Evolutionary conservation across 768 basidiomycete species (phyloP), one percentile per base, ranked within the genome.

Genomic region (Collybia sp.): DNA sequence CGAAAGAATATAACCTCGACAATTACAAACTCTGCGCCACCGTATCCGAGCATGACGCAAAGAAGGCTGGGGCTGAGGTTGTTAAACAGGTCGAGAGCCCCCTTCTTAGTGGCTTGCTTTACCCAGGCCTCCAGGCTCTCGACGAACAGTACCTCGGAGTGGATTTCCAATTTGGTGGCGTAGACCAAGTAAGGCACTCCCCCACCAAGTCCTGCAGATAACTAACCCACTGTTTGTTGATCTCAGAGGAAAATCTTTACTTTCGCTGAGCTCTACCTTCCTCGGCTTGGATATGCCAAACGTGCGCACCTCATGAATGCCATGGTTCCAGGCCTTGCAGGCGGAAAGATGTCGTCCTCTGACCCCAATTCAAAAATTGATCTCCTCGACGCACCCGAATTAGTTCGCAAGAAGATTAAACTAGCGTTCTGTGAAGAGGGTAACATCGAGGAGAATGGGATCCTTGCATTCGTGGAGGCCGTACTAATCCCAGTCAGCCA

Each of bases 291-390:
- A 31, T 98, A 97, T 71, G 68, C 72, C 43, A 97, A 96, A 66
- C 91, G 95, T 30, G 89, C 94, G 0, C 96, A 99, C 63, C 75
- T 99, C 38, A 99, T 99, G 96, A 99, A 97, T 67, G 72, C 80
- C 30, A 98, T 98, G 94, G 92, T 98, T 0, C 93, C 94, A 25
- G 93, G 94, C 37, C 76, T 96, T 30, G 83, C 84, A 36, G 94
- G 94, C 30, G 90, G 92, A 13, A 99, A 99, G 62, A 98, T 99
- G 96, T 96, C 93, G 12, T 86, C 93, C 1, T 98, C 95, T 1
- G 95, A 98, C 56, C 93, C 93, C 25, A 91, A 96, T 63, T 93
- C 89, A 52, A 99, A 99, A 67, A 95, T 98, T 62, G 96, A 99
- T 70, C 91, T 98, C 66, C 82, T 99, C 51, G 95, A 98, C 64